These are phyloP conservation scores for Taiwanofungus camphoratus DNA, from an alignment of 1,284 basidiomycete species.

Conservation along the genomic window DNA sequence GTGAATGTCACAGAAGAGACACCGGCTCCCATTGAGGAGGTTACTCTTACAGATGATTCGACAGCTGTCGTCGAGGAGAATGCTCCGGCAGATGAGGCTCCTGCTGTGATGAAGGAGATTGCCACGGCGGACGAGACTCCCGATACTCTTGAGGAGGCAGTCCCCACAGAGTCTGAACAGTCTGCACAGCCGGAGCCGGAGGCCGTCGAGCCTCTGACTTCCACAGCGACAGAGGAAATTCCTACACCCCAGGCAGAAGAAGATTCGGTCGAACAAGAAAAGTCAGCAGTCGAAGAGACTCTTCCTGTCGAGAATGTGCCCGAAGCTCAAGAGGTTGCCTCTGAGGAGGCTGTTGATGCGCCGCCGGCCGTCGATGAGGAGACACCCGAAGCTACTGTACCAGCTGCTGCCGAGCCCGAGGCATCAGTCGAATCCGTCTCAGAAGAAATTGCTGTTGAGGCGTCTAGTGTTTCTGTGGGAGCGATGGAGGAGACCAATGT, in stretches of 20 bases:
- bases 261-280: not conserved
- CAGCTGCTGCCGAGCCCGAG: not conserved
- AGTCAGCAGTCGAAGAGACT: constrained; percentile 1
- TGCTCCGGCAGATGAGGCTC: not conserved
- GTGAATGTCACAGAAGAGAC: too few relatives aligned
- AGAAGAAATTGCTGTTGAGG: constrained; percentile 4
- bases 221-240: not conserved
- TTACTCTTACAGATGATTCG: not conserved
- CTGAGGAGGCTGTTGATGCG: not conserved
- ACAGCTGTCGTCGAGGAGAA: constrained; percentile 1
- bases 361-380: not conserved
- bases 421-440: not conserved
- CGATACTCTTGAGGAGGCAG: constrained; percentile 4
- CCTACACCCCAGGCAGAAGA: not conserved
- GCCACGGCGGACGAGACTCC: constrained; percentile 6
- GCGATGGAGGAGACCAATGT: too few relatives aligned
- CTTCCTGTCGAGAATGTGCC: not conserved
- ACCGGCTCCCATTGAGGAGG: constrained; percentile 7
- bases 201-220: too few relatives aligned
- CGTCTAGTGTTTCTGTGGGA: too few relatives aligned
- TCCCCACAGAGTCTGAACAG: too few relatives aligned
- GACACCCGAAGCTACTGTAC: not conserved
- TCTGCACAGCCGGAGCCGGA: too few relatives aligned
- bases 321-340: not conserved
- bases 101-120: constrained; percentile 1